A percentile compares a stretch with the other conserved stretches of the same genome.
These are phyloP conservation scores for Allantophomopsis cytisporea DNA, from an alignment of 2,329 filamentous ascomycete species.

Conservation along the genomic window DNA sequence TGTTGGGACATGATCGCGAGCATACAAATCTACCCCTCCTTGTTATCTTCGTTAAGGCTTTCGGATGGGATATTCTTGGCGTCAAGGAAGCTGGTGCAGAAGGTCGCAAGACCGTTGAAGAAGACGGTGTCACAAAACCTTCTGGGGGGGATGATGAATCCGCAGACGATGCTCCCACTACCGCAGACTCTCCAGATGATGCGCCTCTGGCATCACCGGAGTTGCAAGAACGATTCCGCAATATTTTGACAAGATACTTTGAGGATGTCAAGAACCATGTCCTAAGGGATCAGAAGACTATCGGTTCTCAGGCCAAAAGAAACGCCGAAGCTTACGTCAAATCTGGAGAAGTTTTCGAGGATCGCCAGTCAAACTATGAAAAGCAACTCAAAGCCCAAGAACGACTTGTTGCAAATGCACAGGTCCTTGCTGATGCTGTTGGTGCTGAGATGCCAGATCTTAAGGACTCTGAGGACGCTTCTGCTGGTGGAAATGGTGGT, in stretches of 20 bases:
- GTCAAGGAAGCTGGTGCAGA: constrained; percentile 59
- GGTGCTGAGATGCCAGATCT: constrained; percentile 89
- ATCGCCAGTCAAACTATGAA: constrained; percentile 90
- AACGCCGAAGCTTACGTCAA: constrained; percentile 98
- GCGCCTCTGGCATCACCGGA: constrained; percentile 64
- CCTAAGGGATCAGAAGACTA: constrained; percentile 79
- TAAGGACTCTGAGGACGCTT: constrained; percentile 64
- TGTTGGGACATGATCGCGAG: constrained; percentile 85
- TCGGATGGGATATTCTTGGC: constrained; percentile 89
- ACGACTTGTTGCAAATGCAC: constrained; percentile 77
- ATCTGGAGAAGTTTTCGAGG: constrained; percentile 95
- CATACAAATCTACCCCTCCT: constrained; percentile 83
- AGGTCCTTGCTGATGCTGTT: constrained; percentile 78
- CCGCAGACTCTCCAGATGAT: constrained; percentile 39
- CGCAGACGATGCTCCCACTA: constrained; percentile 30
- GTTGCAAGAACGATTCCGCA: constrained; percentile 74
- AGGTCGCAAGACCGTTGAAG: constrained; percentile 71
- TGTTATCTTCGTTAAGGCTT: constrained; percentile 91
- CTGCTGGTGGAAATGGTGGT: constrained; percentile 53
- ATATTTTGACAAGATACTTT: constrained; percentile 76
- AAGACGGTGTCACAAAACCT: constrained; percentile 55
- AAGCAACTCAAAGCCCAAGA: constrained; percentile 88
- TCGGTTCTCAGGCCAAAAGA: constrained; percentile 74
- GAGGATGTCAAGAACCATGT: constrained; percentile 87
- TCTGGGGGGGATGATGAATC: constrained; percentile 31